phyloP scores from a whole-genome alignment of 257 asterid species.

The Przewalskia tangutica region DNA sequence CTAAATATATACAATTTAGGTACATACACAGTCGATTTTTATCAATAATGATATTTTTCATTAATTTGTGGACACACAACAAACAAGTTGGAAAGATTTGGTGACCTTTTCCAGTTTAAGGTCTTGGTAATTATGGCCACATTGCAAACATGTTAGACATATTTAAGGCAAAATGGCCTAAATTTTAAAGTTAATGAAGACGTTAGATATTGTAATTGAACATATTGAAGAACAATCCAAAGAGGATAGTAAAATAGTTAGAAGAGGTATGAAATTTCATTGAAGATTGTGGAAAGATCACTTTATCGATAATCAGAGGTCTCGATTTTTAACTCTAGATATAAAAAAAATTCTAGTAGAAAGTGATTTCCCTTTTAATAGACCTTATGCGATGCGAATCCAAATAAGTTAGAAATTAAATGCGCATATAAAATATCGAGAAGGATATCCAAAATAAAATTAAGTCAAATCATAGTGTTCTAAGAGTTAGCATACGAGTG shows the following conservation, averaged over 20 bases:
- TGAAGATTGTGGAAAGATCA: background rate
- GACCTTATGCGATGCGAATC: background rate
- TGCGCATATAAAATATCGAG: too few species aligned
- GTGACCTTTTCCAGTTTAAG: background rate
- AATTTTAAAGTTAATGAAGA: background rate
- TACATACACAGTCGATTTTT: too few species aligned
- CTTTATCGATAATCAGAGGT: too few species aligned
- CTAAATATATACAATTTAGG: too few species aligned
- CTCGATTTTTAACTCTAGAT: too few species aligned
- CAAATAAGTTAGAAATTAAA: too few species aligned
- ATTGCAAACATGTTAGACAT: background rate
- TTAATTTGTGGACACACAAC: background rate
- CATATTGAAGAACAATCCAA: background rate
- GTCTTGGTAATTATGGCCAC: background rate
- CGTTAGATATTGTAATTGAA: background rate
- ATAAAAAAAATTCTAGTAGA: too few species aligned
- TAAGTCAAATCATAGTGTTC: too few species aligned
- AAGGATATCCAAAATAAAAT: too few species aligned
- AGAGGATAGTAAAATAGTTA: background rate
- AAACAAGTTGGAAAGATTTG: background rate
- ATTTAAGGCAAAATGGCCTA: background rate
- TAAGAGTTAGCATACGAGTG: too few species aligned
- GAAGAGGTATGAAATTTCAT: background rate
- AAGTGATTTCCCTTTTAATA: too few species aligned
- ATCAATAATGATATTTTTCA: background rate